phyloP scores from a whole-genome alignment of 371 early-diverging fungal genomes.

The Actinomortierella ambigua region DNA sequence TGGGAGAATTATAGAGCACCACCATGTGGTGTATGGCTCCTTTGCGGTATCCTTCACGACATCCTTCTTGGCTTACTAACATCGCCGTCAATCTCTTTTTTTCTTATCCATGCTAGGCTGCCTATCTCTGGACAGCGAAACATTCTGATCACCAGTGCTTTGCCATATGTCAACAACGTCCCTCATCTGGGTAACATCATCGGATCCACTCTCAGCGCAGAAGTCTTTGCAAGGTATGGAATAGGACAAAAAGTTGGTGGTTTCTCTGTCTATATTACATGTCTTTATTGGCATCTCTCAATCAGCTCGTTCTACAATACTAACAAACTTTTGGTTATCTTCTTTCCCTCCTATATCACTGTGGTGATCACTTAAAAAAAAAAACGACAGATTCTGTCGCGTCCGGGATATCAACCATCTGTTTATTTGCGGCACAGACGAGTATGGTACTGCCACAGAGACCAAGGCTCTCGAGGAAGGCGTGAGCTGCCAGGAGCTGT shows the following conservation, averaged over 20 bases:
- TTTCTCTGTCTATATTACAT: not conserved
- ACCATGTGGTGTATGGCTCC: not conserved
- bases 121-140: conserved; percentile 79
- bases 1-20: no score
- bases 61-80: not conserved
- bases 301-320: not conserved
- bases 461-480: conserved; percentile 97
- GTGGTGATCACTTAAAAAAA: no score
- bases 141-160: conserved; percentile 96
- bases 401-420: conserved; percentile 90
- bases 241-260: not conserved
- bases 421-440: conserved; percentile 99
- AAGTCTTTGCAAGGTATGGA: conserved; percentile 89
- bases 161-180: conserved; percentile 99
- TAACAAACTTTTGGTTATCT: not conserved
- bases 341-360: not conserved
- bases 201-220: conserved; percentile 98
- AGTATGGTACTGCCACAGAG: conserved; percentile 99
- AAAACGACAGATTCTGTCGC: conserved; percentile 81
- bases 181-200: conserved; percentile 99
- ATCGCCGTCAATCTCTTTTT: no score
- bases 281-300: not conserved
- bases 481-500: conserved; percentile 89
- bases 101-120: conserved; percentile 44
- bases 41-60: not conserved